Base-by-base conservation (phyloP, 805 yeast genomes). In the Yamadazyma tumulicola region DNA sequence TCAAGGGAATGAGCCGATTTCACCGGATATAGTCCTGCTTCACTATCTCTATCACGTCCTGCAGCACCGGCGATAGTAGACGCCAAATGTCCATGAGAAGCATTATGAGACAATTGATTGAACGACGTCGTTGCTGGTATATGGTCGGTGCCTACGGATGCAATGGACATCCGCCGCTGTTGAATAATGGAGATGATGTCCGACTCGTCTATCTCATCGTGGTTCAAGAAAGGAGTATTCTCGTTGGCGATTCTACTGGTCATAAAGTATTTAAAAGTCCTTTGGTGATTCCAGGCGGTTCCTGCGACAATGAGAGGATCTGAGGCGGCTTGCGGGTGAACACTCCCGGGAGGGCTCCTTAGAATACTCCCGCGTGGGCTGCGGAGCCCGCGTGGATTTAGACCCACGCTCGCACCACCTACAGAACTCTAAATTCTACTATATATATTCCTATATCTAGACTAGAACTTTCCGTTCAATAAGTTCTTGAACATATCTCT, bases 401-500 rank as follows among this genome's bases (percentile, higher is more conserved):
- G n/a, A n/a, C n/a, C n/a, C n/a, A n/a, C n/a, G n/a, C n/a, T n/a
- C n/a, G n/a, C n/a, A n/a, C n/a, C n/a, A n/a, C n/a, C n/a, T n/a
- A n/a, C n/a, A n/a, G n/a, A n/a, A n/a, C n/a, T n/a, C n/a, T n/a
- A n/a, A n/a, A n/a, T n/a, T n/a, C n/a, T n/a, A n/a, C n/a, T n/a
- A n/a, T n/a, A n/a, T n/a, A n/a, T n/a, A n/a, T n/a, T n/a, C n/a
- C n/a, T n/a, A n/a, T n/a, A n/a, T n/a, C n/a, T n/a, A n/a, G n/a
- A n/a, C 46, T 64, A 86, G 46, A 88, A 75, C 61, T 91, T 91
- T 13, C 93, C 91, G 29, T 65, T 64, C 8, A 74, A 30, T 51
- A 86, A 62, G 59, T 87, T 81, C 52, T 67, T 72, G 31, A 68
- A 46, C 94, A 89, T 93, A 52, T 86, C 88, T 46, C 63, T 69